Evolutionary conservation across 73 alveolate genomes (phyloP).

Genomic region (Uronychia setigera): DNA sequence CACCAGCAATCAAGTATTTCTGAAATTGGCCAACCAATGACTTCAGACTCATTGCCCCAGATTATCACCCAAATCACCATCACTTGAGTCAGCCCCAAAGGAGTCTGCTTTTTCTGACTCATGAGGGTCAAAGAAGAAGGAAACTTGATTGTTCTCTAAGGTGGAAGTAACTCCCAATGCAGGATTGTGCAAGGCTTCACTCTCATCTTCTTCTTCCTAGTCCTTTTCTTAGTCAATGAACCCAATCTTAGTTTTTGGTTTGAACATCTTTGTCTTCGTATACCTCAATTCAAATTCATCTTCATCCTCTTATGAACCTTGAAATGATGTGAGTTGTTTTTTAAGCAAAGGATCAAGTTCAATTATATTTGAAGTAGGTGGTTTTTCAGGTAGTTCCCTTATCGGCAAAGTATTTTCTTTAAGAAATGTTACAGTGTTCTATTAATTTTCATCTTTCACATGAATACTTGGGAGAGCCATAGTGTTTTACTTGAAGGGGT

Average conservation of each 20-base stretch:
- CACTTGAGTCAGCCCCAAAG: no score
- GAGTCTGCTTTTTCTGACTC: no score
- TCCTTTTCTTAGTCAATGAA: neutral
- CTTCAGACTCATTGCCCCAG: neutral
- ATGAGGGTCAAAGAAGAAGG: no score
- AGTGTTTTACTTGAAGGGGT: neutral
- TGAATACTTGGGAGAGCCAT: neutral
- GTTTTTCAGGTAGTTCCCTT: no score
- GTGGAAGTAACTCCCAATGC: no score
- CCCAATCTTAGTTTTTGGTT: neutral
- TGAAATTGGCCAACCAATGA: no score
- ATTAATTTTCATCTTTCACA: neutral
- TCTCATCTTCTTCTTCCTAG: neutral
- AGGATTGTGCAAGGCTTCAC: neutral
- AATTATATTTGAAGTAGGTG: no score
- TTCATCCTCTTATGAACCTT: neutral
- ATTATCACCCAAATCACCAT: no score
- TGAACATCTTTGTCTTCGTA: neutral
- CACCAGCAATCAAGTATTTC: no score
- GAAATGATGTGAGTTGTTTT: no score
- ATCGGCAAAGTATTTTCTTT: neutral
- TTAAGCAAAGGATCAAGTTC: neutral
- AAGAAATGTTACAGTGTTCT: neutral
- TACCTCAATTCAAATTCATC: neutral
- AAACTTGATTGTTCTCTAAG: no score